A percentile compares a stretch with the other conserved stretches of the same genome.
Evolutionary conservation across 1,284 basidiomycete genomes (phyloP).

Genomic region (Cryptococcus amylolentus): DNA sequence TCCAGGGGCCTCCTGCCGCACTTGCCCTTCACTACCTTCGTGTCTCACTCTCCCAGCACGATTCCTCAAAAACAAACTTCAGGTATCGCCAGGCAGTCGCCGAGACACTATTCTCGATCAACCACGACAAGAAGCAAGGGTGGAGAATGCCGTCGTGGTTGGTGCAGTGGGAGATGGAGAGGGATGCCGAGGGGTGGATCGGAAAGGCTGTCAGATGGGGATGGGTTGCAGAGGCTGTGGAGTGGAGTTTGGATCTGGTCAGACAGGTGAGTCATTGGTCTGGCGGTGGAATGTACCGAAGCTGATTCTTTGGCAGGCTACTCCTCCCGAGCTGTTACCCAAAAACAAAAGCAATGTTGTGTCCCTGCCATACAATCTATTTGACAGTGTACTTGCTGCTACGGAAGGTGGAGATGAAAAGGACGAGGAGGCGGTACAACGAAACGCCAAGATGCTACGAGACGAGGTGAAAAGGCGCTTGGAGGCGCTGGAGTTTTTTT

Average conservation of each 20-base stretch:
- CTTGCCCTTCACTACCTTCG: conserved; percentile 86
- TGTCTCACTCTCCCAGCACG: conserved; percentile 71
- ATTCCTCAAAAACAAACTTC: conserved; percentile 67
- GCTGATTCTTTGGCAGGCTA: conserved; percentile 52
- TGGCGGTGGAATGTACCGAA: not conserved
- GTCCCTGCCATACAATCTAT: conserved; percentile 78
- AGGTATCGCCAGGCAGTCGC: conserved; percentile 71
- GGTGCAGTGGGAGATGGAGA: conserved; percentile 53
- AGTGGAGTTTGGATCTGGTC: conserved; percentile 66
- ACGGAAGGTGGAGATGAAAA: conserved; percentile 57
- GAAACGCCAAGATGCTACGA: conserved; percentile 25
- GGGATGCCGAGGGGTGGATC: conserved; percentile 38
- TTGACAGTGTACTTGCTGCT: conserved; percentile 77
- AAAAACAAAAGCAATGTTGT: conserved; percentile 61
- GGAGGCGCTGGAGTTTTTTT: conserved; percentile 3
- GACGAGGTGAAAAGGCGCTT: conserved; percentile 25
- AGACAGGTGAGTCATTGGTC: conserved; percentile 57
- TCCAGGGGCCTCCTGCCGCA: conserved; percentile 74
- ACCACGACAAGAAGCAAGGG: conserved; percentile 51
- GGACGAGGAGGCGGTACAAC: conserved; percentile 39
- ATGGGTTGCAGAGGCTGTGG: conserved; percentile 70
- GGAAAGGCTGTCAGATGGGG: conserved; percentile 61
- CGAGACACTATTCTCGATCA: conserved; percentile 68
- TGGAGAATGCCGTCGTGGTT: conserved; percentile 72
- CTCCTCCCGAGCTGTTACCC: conserved; percentile 57